phyloP scores from a whole-genome alignment of 73 alveolate species.

The Uronychia binucleata region DNA sequence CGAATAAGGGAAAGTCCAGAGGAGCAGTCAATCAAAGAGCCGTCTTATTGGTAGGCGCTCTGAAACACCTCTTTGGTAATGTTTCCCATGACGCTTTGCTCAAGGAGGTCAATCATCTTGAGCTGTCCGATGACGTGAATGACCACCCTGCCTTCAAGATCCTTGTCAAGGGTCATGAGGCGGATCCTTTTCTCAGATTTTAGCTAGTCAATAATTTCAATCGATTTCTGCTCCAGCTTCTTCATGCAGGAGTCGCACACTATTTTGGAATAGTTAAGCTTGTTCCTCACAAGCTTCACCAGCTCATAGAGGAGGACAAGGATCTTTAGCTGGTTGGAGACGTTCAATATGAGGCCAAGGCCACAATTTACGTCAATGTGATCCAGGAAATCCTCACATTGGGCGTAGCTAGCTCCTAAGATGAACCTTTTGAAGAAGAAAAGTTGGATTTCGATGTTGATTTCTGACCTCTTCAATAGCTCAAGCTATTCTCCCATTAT shows the following conservation, averaged over 20 bases:
- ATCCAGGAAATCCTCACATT: not conserved
- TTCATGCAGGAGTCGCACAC: no score
- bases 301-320: not conserved
- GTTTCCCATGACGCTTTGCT: not conserved
- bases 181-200: not conserved
- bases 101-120: not conserved
- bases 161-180: not conserved
- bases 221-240: no score
- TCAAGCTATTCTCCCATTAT: not conserved
- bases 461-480: not conserved
- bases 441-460: not conserved
- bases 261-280: not conserved
- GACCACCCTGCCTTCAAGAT: not conserved
- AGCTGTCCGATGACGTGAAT: not conserved
- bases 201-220: not conserved
- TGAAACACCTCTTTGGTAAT: not conserved
- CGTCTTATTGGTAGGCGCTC: constrained; percentile 1
- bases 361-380: not conserved
- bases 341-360: not conserved
- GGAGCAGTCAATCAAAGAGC: not conserved
- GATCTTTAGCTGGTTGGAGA: not conserved
- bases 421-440: not conserved
- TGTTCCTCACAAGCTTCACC: not conserved
- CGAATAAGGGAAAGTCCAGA: no score
- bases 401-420: not conserved